phyloP scores from a whole-genome alignment of 352 stramenopile species.

The Phytopythium vexans region DNA sequence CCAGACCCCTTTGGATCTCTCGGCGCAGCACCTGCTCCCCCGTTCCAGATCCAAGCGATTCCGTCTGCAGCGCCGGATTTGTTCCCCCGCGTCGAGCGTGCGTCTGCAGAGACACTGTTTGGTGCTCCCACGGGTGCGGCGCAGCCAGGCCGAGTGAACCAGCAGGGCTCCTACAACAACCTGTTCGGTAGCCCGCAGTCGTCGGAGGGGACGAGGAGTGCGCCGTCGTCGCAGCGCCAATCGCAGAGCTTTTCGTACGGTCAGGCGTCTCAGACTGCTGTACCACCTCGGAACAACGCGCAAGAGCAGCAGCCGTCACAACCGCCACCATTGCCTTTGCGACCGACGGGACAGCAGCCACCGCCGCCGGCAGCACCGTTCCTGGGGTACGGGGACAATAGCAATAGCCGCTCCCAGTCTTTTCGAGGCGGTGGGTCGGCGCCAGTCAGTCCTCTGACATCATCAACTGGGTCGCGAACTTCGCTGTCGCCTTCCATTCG shows the following conservation, averaged over 20 bases:
- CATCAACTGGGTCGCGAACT: slow-evolving; percentile 14
- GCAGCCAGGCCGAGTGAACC: slow-evolving; percentile 16
- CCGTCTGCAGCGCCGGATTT: slow-evolving; percentile 17
- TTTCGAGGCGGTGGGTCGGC: slow-evolving; percentile 17
- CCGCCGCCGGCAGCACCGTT: slow-evolving; percentile 68
- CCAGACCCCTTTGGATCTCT: slow-evolving; percentile 26
- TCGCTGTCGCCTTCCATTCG: slow-evolving; percentile 10
- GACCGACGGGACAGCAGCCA: slow-evolving; percentile 19
- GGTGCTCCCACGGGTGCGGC: slow-evolving; percentile 25
- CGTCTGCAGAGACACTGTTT: slow-evolving; percentile 36
- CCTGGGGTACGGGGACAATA: slow-evolving; percentile 52
- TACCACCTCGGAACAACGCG: slow-evolving; percentile 11
- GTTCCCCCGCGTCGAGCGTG: slow-evolving; percentile 19
- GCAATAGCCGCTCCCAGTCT: slow-evolving; percentile 36
- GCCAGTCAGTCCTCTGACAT: slow-evolving; percentile 9
- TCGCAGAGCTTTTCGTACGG: slow-evolving; percentile 51
- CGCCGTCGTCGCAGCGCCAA: slow-evolving; percentile 26
- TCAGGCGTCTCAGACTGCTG: slow-evolving; percentile 14
- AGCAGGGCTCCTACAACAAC: slow-evolving; percentile 34
- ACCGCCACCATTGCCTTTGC: slow-evolving; percentile 21
- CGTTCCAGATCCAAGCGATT: slow-evolving; percentile 24
- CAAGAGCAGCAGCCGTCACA: slow-evolving; percentile 21
- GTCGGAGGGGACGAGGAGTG: neutral
- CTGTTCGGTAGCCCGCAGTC: slow-evolving; percentile 38
- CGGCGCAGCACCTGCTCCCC: slow-evolving; percentile 13